These are phyloP conservation scores for Malassezia furfur DNA, from an alignment of 1,284 basidiomycete genomes.

Conservation along the genomic window DNA sequence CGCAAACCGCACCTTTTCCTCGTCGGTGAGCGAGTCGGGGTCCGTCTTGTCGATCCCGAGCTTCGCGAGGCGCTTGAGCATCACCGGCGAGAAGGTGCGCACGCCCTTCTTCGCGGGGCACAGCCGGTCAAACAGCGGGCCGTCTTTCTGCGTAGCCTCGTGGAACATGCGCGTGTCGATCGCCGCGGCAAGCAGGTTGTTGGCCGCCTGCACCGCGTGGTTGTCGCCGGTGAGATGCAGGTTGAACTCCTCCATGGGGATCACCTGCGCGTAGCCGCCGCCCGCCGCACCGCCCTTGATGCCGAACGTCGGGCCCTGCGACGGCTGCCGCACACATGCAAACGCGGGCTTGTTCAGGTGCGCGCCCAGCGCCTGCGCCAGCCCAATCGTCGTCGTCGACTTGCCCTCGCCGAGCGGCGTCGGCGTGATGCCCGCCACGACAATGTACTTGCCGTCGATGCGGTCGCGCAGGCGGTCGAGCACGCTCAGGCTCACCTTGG, in stretches of 20 bases:
- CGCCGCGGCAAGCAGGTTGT: conserved; percentile 91
- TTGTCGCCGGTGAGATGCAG: conserved; percentile 95
- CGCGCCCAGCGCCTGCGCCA: conserved; percentile 91
- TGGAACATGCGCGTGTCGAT: conserved; percentile 97
- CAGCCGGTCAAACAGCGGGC: conserved; percentile 82
- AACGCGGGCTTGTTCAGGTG: conserved; percentile 86
- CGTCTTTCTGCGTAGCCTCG: conserved; percentile 89
- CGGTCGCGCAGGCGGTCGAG: conserved; percentile 75
- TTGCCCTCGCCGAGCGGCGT: conserved; percentile 97
- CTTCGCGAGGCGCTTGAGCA: conserved; percentile 89
- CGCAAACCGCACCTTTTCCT: conserved; percentile 80
- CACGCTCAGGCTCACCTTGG: conserved; percentile 85
- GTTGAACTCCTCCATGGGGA: conserved; percentile 99
- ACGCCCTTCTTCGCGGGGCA: conserved; percentile 89
- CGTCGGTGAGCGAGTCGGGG: conserved; percentile 81
- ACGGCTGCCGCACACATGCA: conserved; percentile 96
- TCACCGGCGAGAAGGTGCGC: conserved; percentile 86
- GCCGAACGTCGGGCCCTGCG: conserved; percentile 96
- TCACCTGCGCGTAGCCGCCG: conserved; percentile 96
- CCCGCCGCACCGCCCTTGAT: conserved; percentile 99
- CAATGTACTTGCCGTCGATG: conserved; percentile 90
- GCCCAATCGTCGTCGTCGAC: conserved; percentile 94
- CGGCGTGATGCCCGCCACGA: conserved; percentile 94
- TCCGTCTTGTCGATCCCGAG: conserved; percentile 90
- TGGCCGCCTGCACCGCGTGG: conserved; percentile 92